Base-by-base conservation (phyloP, 106 monocot species). In the Dendrobium nobile region DNA sequence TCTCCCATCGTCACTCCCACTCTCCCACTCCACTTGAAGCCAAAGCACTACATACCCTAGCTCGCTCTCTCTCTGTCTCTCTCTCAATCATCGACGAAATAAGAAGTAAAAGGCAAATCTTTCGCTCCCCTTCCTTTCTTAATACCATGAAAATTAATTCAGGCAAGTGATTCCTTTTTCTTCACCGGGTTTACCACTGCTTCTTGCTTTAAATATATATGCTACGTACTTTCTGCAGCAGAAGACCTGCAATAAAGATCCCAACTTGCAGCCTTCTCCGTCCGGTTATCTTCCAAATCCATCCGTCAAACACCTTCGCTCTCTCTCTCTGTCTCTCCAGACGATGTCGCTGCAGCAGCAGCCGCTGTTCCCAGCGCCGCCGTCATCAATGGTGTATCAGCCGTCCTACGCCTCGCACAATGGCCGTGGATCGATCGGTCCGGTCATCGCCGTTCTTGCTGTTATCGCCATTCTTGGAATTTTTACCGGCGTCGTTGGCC, bases 401-500 rank as follows among this genome's bases (percentile, higher is more conserved):
- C 40, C 72, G 1, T 4, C 33, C 17, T 40, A 37, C 40, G 72
- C 18, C 16, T 54, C 77, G 22, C 80, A 81, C 18, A 77, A 19
- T 47, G 79, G 85, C 43, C 54, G 77, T 6, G 90, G 88, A 13
- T 86, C 88, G 16, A 31, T 86, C 9, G 91, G 91, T 11, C 79
- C 85, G 41, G 70, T 85, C 28, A 83, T 91, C 64, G 88, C 47
- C 37, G 91, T 91, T 16, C 76, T 88, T 47, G 86, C 82, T 41
- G 86, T 81, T 33, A 83, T 91, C 55, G 43, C 77, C 8, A 76
- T 87, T n/a, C 85, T 91, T 4, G 87, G 84, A 48, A 79, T 88
- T 43, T 18, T 84, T 33, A 77, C 91, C 80, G 88, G 80, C 7
- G 48, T 91, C 41, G 78, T 91, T n/a, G 91, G 91, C 20, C 82